Percentiles rank a stretch among this genome's conserved stretches.
Conservation (phyloP, 2,329 filamentous ascomycete genomes). For the Colletotrichum spinosum region DNA sequence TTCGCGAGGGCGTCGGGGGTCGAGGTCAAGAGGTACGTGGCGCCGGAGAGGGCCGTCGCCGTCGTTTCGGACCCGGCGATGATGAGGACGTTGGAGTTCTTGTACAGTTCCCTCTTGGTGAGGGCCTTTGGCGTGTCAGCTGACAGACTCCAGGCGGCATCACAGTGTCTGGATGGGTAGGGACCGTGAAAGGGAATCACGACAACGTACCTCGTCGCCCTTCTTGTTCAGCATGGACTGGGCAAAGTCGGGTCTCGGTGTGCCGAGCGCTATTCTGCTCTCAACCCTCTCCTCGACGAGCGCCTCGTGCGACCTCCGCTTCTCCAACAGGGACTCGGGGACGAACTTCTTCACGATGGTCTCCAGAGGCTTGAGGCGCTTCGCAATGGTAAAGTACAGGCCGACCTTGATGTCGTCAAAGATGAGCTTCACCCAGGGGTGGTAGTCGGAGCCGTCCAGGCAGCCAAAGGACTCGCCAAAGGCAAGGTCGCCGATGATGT, state of each 20-base stretch:
- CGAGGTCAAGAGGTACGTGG: slow-evolving; percentile 44
- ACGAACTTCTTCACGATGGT: slow-evolving; percentile 18
- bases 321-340: slow-evolving; percentile 12
- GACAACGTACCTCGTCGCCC: slow-evolving; percentile 19
- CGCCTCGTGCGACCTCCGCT: slow-evolving; percentile 5
- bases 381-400: not conserved
- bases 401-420: slow-evolving; percentile 36
- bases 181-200: too few relatives aligned
- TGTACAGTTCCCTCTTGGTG: slow-evolving; percentile 37
- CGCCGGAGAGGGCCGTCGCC: slow-evolving; percentile 45
- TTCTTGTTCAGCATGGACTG: slow-evolving; percentile 37
- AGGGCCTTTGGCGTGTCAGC: slow-evolving; percentile 26
- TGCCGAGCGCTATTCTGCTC: slow-evolving; percentile 31
- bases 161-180: too few relatives aligned
- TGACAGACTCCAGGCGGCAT: not conserved
- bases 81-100: slow-evolving; percentile 41
- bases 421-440: slow-evolving; percentile 38
- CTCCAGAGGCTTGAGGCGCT: slow-evolving; percentile 1
- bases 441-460: slow-evolving; percentile 38
- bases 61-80: slow-evolving; percentile 51
- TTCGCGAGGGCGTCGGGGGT: slow-evolving; percentile 46
- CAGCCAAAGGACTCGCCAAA: slow-evolving; percentile 46
- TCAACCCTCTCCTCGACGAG: slow-evolving; percentile 25
- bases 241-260: slow-evolving; percentile 38
- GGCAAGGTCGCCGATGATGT: slow-evolving; percentile 46